A percentile compares a stretch with the other conserved stretches of the same genome.
These are phyloP conservation scores for Jatropha curcas DNA, from an alignment of 345 rosid genomes.

Conservation along the genomic window DNA sequence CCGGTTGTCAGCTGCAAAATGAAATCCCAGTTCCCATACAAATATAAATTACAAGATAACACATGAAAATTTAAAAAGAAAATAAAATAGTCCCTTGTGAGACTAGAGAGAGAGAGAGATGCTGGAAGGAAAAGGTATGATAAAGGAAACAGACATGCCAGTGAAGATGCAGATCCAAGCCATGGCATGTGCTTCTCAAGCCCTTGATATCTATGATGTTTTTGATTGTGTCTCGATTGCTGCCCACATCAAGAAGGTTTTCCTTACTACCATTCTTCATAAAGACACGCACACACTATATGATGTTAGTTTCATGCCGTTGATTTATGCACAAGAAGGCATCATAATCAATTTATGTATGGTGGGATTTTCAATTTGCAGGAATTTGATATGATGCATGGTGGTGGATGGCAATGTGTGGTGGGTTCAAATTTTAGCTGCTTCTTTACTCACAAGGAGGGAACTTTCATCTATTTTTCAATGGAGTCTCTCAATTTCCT, in stretches of 20 bases:
- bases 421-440: slow-evolving; percentile 73
- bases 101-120: slow-evolving; percentile 19
- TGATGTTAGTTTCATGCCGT: not conserved
- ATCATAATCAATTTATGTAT: no score
- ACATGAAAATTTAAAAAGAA: no score
- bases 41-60: no score
- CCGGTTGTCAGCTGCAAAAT: no score
- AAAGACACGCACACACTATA: no score
- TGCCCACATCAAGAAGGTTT: slow-evolving; percentile 60
- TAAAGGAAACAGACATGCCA: slow-evolving; percentile 88
- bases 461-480: slow-evolving; percentile 65
- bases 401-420: slow-evolving; percentile 74
- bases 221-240: slow-evolving; percentile 57
- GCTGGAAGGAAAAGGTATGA: slow-evolving; percentile 68
- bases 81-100: no score
- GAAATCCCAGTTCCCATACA: no score
- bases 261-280: not conserved
- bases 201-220: slow-evolving; percentile 58
- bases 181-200: slow-evolving; percentile 72
- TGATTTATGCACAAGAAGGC: no score
- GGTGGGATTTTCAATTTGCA: no score
- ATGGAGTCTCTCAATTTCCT: slow-evolving; percentile 61
- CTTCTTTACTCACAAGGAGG: slow-evolving; percentile 64
- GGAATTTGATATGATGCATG: slow-evolving; percentile 61
- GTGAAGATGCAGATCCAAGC: slow-evolving; percentile 81